Evolutionary conservation across 495 filamentous ascomycete genomes (phyloP), one percentile per base, ranked within the genome.

Genomic region (Sphaerosporella brunnea): DNA sequence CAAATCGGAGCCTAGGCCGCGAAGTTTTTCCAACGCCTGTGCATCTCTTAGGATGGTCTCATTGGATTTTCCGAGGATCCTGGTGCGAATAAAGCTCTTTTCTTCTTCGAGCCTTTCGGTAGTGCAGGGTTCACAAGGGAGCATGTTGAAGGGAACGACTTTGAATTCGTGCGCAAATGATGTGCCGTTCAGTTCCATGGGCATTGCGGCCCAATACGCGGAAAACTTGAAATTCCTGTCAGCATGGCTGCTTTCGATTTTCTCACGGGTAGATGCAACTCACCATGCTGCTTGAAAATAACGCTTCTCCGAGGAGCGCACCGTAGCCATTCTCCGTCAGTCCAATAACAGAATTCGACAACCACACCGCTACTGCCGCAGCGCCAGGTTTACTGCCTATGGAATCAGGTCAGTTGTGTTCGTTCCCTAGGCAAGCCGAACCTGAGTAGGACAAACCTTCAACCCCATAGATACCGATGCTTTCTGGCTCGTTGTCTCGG

Each of bases 131-230:
- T 70, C 66, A 1, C 53, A 59, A 1, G 66, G 64, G 3, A 71
- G 60, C 25, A 57, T 52, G 39, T 69, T 68, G 49, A 71, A 62
- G 0, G 69, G 68, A 3, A 68, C 53, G 37, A 63, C 63, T 32
- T 65, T 57, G 45, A 69, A 68, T 25, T 50, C 25, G n/a, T n/a
- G n/a, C n/a, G n/a, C n/a, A n/a, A n/a, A n/a, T n/a, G n/a, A n/a
- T n/a, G n/a, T n/a, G n/a, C n/a, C n/a, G 19, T 43, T 18, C 7
- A 25, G 8, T 40, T 58, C 53, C 3, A 46, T 53, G 11, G 59
- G 45, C 48, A 70, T 64, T 3, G 68, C 59, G 0, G 66, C 68
- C 58, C 64, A 72, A 21, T 66, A 53, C 3, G 63, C 64, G 4
- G 64, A 68, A 10, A 68, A 52, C 64, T 71, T n/a, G n/a, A n/a